phyloP scores from a whole-genome alignment of 2,329 filamentous ascomycete species.

The Cadophora sp. region DNA sequence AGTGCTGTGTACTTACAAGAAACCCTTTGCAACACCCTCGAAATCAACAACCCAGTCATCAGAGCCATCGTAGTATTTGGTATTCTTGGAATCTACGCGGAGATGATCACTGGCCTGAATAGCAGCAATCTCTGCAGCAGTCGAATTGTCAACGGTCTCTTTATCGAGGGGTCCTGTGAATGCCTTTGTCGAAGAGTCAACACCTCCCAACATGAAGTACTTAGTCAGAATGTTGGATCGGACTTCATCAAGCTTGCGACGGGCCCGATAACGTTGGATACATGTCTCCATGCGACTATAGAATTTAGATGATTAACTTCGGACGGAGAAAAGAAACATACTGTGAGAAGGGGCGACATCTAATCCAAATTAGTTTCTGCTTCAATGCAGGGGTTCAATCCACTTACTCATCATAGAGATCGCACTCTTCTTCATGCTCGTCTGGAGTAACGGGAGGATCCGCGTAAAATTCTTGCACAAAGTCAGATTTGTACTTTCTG shows the following conservation, averaged over 20 bases:
- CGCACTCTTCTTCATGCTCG: constrained; percentile 69
- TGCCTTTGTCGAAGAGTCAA: constrained; percentile 65
- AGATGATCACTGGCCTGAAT: constrained; percentile 69
- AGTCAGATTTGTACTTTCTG: constrained; percentile 24
- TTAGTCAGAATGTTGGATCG: constrained; percentile 73
- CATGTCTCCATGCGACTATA: constrained; percentile 79
- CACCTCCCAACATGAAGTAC: constrained; percentile 83
- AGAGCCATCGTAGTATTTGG: constrained; percentile 57
- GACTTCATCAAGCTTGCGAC: constrained; percentile 73
- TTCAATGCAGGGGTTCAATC: neutral
- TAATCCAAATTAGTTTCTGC: constrained; percentile 44
- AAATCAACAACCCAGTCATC: constrained; percentile 84
- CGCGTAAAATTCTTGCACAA: constrained; percentile 68
- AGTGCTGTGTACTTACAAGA: constrained; percentile 63
- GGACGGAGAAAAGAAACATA: constrained; percentile 46
- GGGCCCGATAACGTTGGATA: constrained; percentile 80
- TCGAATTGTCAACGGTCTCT: constrained; percentile 66
- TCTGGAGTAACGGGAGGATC: constrained; percentile 78
- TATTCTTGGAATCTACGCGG: constrained; percentile 46
- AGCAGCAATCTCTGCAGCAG: constrained; percentile 67
- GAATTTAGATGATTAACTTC: constrained; percentile 24
- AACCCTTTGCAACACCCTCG: constrained; percentile 76
- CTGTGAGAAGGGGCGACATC: constrained; percentile 62
- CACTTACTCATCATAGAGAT: constrained; percentile 70
- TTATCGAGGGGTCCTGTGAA: constrained; percentile 67